Evolutionary conservation across 2,329 filamentous ascomycete species (phyloP).

Genomic region (Metarhizium guizhouense): DNA sequence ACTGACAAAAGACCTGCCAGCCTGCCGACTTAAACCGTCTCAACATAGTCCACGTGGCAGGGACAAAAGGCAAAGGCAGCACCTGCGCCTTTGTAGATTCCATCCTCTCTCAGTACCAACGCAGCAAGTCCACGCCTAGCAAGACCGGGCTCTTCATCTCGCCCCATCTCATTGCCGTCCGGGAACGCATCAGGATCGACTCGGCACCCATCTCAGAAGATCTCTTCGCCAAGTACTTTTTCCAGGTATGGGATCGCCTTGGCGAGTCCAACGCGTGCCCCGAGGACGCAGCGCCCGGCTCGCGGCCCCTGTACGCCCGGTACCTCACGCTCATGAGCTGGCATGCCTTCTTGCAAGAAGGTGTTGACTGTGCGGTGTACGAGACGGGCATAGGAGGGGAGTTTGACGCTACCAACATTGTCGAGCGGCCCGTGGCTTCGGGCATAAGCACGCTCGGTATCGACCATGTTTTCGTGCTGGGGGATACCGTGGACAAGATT

Average conservation of each 20-base stretch:
- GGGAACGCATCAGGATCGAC: slow-evolving; percentile 58
- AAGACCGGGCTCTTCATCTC: slow-evolving; percentile 59
- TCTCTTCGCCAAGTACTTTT: slow-evolving; percentile 57
- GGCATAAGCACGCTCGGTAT: slow-evolving; percentile 60
- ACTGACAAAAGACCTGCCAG: slow-evolving; percentile 10
- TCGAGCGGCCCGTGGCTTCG: slow-evolving; percentile 46
- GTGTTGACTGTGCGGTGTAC: slow-evolving; percentile 53
- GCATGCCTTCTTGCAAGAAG: slow-evolving; percentile 56
- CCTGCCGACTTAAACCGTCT: slow-evolving; percentile 45
- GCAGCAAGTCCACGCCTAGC: slow-evolving; percentile 18
- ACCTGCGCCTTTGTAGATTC: slow-evolving; percentile 60
- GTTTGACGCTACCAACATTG: slow-evolving; percentile 60
- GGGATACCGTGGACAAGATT: slow-evolving; percentile 54
- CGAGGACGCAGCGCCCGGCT: slow-evolving; percentile 25
- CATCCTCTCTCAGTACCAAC: slow-evolving; percentile 46
- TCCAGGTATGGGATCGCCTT: slow-evolving; percentile 56
- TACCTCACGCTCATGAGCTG: slow-evolving; percentile 58
- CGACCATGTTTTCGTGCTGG: slow-evolving; percentile 57
- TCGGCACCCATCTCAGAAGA: slow-evolving; percentile 46
- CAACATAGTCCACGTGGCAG: slow-evolving; percentile 61
- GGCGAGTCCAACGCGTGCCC: slow-evolving; percentile 24
- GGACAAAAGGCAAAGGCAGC: slow-evolving; percentile 70
- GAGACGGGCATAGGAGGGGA: slow-evolving; percentile 62
- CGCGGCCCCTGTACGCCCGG: slow-evolving; percentile 49
- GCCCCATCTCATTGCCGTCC: slow-evolving; percentile 58